Base-by-base conservation (phyloP, 2,329 filamentous ascomycete species). In the Ilyonectria robusta region DNA sequence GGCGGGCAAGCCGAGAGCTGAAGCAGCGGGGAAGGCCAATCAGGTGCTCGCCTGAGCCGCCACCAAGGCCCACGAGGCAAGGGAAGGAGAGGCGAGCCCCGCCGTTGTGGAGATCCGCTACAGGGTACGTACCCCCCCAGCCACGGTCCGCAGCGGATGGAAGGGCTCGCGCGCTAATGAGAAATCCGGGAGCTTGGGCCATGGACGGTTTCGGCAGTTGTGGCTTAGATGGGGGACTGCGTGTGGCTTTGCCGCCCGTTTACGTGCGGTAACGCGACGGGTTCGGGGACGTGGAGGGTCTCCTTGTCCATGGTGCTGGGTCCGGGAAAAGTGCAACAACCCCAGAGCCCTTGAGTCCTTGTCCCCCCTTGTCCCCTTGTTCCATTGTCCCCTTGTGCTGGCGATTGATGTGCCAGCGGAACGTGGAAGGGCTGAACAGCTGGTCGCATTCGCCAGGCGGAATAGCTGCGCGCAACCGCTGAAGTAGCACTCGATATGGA, bases 1-100 rank as follows among this genome's bases (percentile, higher is more conserved):
- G 68, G 67, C 75, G 75, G 75, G 53, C 70, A 71, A 48, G 65
- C 75, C 75, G 75, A 77, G 53, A 77, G 75, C 75, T 77, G 75
- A 77, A 68, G 59, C 13, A 58, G 21, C 48, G 59, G 42, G 35
- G 23, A 31, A 23, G 11, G 4, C 72, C 72, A 75, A 75, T 74
- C 46, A 67, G 11, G 31, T 37, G 37, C 19, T 29, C 19, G 21
- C 48, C 66, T 62, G 62, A 61, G 29, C 19, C 59, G n/a, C 56
- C 51, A 19, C 23, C 23, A 47, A 35, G 21, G 42, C 62, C 33
- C 44, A 55, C 33, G 19, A 48, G 37, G 55, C 55, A 59, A 65
- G 62, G 50, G 50, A 56, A 60, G 35, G 11, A 42, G 40, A 42
- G 40, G 40, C 40, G 40, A 42, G 15, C 40, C 40, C 40, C 40